phyloP scores from a whole-genome alignment of 23 red algal species.

The Cyanidium caldarium region DNA sequence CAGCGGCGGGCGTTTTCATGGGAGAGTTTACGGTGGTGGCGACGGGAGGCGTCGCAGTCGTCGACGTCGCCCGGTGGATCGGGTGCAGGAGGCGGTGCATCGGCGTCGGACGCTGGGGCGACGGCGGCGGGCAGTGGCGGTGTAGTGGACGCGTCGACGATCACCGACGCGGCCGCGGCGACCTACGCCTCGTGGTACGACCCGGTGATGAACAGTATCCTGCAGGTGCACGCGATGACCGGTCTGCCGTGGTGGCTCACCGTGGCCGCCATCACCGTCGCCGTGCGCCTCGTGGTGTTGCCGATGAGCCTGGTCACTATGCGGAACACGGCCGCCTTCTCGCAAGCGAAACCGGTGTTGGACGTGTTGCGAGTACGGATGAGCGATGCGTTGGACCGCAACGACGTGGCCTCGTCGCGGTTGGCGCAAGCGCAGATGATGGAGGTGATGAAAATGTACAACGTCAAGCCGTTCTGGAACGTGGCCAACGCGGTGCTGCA shows the following conservation, averaged over 20 bases:
- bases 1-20: too few species aligned
- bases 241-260: constrained; percentile 68
- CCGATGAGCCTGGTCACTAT: constrained; percentile 52
- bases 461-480: constrained; percentile 37
- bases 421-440: constrained; percentile 38
- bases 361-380: constrained; percentile 32
- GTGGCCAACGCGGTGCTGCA: constrained; percentile 47
- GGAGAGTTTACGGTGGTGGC: too few species aligned
- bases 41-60: too few species aligned
- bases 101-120: too few species aligned
- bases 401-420: constrained; percentile 14
- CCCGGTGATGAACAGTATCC: constrained; percentile 9
- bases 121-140: too few species aligned
- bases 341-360: constrained; percentile 29
- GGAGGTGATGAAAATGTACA: constrained; percentile 38
- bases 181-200: too few species aligned
- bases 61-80: too few species aligned
- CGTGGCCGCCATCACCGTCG: constrained; percentile 39
- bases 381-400: constrained; percentile 26
- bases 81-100: too few species aligned
- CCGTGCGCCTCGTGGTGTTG: constrained; percentile 33
- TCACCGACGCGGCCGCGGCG: too few species aligned
- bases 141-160: too few species aligned
- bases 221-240: constrained; percentile 29
- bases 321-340: constrained; percentile 43